phyloP scores from a whole-genome alignment of 768 basidiomycete species.

The Serpula lacrymans region DNA sequence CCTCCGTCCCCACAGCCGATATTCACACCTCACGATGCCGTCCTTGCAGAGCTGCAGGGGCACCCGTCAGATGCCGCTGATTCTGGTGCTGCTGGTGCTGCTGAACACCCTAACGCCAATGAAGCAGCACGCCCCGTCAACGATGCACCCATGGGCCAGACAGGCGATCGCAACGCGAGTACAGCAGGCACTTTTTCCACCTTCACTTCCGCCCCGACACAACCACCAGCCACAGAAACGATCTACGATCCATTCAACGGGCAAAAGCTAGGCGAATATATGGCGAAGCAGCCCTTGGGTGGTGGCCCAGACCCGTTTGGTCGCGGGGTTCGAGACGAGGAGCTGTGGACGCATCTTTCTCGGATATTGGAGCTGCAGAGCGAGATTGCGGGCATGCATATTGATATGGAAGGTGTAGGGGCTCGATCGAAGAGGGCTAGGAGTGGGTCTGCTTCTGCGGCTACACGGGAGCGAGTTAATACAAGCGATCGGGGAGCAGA shows the following conservation, averaged over 20 bases:
- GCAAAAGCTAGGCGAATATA: constrained; percentile 17
- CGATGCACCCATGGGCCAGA: constrained; percentile 1
- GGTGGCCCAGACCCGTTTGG: background rate
- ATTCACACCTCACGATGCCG: constrained; percentile 60
- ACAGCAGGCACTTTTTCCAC: constrained; percentile 5
- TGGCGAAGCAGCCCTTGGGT: constrained; percentile 8
- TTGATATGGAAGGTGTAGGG: constrained; percentile 71
- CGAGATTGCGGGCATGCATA: constrained; percentile 68
- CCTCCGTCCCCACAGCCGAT: constrained; percentile 1
- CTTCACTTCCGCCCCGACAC: constrained; percentile 1
- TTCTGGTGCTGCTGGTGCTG: constrained; percentile 6
- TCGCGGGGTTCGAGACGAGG: constrained; percentile 39
- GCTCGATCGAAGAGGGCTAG: constrained; percentile 8
- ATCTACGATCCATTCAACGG: constrained; percentile 34
- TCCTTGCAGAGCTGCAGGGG: constrained; percentile 52
- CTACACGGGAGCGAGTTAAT: background rate
- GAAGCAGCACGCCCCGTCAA: constrained; percentile 3
- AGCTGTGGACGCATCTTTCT: constrained; percentile 65
- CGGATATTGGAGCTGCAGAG: constrained; percentile 70
- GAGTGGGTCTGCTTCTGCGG: no score
- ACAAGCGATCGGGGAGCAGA: constrained; percentile 12
- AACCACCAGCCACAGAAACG: constrained; percentile 9
- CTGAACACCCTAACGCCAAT: constrained; percentile 8
- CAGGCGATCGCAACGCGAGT: constrained; percentile 4
- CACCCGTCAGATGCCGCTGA: constrained; percentile 22